A percentile compares a stretch with the other conserved stretches of the same genome.
Evolutionary conservation across 495 filamentous ascomycete species (phyloP).

Genomic region (Lasiosphaeria miniovina): DNA sequence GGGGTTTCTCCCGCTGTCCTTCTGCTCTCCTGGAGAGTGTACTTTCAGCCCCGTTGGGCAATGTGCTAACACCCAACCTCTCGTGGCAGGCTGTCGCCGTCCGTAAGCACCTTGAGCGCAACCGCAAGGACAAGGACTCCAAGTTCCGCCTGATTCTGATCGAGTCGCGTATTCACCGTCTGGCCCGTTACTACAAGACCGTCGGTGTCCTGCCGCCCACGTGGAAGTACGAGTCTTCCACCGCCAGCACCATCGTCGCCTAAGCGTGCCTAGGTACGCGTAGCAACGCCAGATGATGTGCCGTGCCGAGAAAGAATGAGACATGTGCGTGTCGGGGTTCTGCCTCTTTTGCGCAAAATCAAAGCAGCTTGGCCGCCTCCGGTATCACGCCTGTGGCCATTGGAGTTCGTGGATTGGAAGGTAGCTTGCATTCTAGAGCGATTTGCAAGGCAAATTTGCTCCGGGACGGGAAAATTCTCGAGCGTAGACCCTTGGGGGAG

Average conservation of each 20-base stretch:
- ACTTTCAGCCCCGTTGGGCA: neutral
- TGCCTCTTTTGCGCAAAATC: slow-evolving; percentile 21
- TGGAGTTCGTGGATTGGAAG: slow-evolving; percentile 37
- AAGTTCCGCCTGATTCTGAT: slow-evolving; percentile 99
- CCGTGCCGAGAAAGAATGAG: slow-evolving; percentile 14
- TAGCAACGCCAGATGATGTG: neutral
- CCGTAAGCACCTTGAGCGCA: slow-evolving; percentile 99
- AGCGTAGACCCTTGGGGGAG: neutral
- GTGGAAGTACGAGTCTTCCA: slow-evolving; percentile 90
- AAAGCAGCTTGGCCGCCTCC: neutral
- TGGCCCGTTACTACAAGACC: slow-evolving; percentile 94
- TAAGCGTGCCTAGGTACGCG: slow-evolving; percentile 37
- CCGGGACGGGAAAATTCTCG: neutral
- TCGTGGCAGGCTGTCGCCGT: slow-evolving; percentile 79
- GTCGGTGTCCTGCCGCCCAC: slow-evolving; percentile 96
- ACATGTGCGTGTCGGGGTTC: slow-evolving; percentile 10
- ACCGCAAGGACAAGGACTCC: slow-evolving; percentile 99
- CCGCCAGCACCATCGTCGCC: slow-evolving; percentile 62
- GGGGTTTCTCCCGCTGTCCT: no score
- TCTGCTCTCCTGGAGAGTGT: no score
- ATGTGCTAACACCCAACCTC: slow-evolving; percentile 9
- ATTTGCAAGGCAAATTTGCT: slow-evolving; percentile 13
- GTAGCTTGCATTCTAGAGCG: slow-evolving; percentile 32
- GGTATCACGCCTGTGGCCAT: slow-evolving; percentile 2
- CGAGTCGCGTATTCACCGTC: slow-evolving; percentile 98